Conservation (phyloP, 225 moss, liverwort and hornwort species). For the Marchantia polymorpha region DNA sequence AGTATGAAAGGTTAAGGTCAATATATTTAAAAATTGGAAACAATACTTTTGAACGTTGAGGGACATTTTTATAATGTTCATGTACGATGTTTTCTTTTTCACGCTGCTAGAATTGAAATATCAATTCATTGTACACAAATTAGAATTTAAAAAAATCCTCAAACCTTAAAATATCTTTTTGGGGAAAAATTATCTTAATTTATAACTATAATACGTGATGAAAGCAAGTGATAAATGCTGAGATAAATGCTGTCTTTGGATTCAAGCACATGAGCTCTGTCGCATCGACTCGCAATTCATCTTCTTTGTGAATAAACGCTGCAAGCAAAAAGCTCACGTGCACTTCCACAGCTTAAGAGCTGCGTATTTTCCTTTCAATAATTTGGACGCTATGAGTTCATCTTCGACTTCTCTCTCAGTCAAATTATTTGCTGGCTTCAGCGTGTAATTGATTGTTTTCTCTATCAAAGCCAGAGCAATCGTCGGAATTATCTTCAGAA, state of each 20-base stretch:
- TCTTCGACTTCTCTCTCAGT: conserved; percentile 24
- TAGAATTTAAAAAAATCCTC: no score
- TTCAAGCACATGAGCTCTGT: conserved; percentile 91
- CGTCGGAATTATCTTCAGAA: conserved; percentile 79
- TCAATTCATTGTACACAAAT: no score
- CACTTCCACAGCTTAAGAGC: conserved; percentile 61
- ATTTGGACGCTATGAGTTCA: background rate
- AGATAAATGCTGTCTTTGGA: conserved; percentile 94
- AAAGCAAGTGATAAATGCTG: no score
- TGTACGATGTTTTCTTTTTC: no score
- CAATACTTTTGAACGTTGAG: no score
- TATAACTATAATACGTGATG: no score
- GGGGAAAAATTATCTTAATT: no score
- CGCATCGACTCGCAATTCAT: conserved; percentile 89
- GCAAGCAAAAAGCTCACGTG: conserved; percentile 64
- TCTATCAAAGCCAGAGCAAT: conserved; percentile 68
- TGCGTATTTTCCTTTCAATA: conserved; percentile 33
- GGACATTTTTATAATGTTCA: no score
- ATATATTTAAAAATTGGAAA: no score
- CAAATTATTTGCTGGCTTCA: conserved; percentile 13
- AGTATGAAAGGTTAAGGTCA: no score
- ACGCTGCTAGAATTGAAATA: no score
- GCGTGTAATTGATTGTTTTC: conserved; percentile 58
- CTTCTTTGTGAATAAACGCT: conserved; percentile 88
- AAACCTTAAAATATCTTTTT: no score